These are phyloP conservation scores for Dianthus caryophyllus DNA, from an alignment of 148 eudicot genomes.

Conservation along the genomic window DNA sequence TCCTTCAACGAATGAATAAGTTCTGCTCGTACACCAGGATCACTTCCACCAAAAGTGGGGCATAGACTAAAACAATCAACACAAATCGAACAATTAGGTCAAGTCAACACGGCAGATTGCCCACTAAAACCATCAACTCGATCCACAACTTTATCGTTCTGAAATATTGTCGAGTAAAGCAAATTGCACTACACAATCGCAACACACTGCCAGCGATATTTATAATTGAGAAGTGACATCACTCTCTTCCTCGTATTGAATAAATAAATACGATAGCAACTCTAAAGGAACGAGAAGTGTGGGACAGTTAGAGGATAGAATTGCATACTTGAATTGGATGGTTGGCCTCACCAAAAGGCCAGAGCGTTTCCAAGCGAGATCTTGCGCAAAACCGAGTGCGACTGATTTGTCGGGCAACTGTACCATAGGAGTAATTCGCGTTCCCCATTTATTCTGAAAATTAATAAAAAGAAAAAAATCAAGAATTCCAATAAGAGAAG, in stretches of 20 bases:
- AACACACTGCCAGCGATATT: no score
- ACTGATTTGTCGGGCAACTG: constrained; percentile 89
- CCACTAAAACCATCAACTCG: no score
- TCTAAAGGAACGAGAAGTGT: background rate
- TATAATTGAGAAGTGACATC: no score
- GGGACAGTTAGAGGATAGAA: constrained; percentile 4
- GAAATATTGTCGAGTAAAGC: no score
- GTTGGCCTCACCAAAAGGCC: constrained; percentile 90
- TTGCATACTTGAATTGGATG: constrained; percentile 49
- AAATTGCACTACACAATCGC: no score
- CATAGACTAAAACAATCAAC: constrained; percentile 57
- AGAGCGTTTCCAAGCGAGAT: constrained; percentile 89
- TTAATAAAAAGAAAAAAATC: background rate
- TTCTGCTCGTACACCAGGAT: constrained; percentile 75
- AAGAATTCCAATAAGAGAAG: background rate
- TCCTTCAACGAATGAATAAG: constrained; percentile 76
- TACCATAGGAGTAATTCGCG: constrained; percentile 66
- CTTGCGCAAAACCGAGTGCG: constrained; percentile 59
- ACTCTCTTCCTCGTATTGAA: no score
- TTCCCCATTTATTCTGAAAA: constrained; percentile 86
- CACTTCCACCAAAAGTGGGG: constrained; percentile 86
- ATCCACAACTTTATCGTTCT: no score
- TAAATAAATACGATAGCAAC: no score
- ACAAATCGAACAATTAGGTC: constrained; percentile 1
- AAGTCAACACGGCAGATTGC: background rate